Evolutionary conservation across 148 eudicot genomes (phyloP).

Genomic region (Camellia sinensis): DNA sequence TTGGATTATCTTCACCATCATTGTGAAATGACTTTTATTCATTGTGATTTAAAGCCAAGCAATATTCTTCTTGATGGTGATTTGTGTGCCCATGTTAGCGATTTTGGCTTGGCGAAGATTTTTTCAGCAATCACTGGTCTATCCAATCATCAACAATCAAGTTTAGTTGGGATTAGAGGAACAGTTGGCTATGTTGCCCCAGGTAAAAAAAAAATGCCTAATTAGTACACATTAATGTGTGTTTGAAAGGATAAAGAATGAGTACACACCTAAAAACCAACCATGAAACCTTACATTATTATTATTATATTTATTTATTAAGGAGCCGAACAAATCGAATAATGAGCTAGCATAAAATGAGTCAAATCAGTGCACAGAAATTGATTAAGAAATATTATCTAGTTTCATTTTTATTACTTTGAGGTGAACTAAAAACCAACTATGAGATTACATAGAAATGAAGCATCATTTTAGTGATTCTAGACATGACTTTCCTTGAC

Average conservation of each 20-base stretch:
- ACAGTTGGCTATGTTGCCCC: conserved; percentile 29
- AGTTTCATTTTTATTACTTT: background rate
- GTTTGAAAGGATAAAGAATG: too few species aligned
- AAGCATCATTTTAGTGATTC: too few species aligned
- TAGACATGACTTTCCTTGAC: too few species aligned
- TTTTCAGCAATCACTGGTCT: background rate
- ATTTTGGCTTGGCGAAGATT: conserved; percentile 26
- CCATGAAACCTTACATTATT: too few species aligned
- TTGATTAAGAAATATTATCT: background rate
- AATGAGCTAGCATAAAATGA: background rate
- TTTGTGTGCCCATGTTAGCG: conserved; percentile 18
- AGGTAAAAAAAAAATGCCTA: background rate
- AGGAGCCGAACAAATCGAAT: too few species aligned
- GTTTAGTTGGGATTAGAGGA: conserved; percentile 16
- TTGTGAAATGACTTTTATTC: conserved; percentile 4
- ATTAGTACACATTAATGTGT: too few species aligned
- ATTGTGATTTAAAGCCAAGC: conserved; percentile 24
- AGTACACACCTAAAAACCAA: too few species aligned
- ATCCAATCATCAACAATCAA: background rate
- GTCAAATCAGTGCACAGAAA: background rate
- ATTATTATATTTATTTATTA: too few species aligned
- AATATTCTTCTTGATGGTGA: conserved; percentile 27
- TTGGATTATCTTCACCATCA: conserved; percentile 27
- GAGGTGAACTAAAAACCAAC: background rate
- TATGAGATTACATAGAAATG: too few species aligned